phyloP scores from a whole-genome alignment of 805 yeast species.

The Teunomyces atbi region DNA sequence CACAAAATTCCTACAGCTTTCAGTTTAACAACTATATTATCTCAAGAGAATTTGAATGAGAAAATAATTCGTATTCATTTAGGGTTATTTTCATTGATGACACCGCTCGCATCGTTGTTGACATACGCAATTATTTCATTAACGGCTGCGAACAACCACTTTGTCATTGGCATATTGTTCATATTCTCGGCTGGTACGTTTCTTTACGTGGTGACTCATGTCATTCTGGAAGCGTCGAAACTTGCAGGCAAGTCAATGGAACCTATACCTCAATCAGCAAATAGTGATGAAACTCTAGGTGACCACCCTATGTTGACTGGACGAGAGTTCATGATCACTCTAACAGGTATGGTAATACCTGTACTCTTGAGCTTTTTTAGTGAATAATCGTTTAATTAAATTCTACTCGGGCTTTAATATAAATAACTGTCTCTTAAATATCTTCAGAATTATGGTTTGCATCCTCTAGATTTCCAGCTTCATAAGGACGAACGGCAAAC shows the following conservation, averaged over 20 bases:
- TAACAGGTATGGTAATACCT: constrained; percentile 28
- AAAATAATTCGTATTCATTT: constrained; percentile 45
- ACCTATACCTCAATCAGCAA: constrained; percentile 1
- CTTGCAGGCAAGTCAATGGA: constrained; percentile 6
- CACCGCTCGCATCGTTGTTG: constrained; percentile 58
- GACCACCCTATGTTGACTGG: constrained; percentile 9
- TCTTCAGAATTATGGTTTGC: neutral
- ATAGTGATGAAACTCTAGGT: constrained; percentile 4
- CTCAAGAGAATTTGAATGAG: constrained; percentile 34
- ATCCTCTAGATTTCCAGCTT: neutral
- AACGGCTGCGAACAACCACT: constrained; percentile 27
- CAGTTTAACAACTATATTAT: constrained; percentile 57
- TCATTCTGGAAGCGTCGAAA: constrained; percentile 39
- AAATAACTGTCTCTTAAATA: too few relatives aligned
- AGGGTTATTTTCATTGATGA: constrained; percentile 52
- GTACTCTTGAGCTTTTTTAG: constrained; percentile 22
- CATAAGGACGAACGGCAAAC: neutral
- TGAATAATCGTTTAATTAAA: constrained; percentile 10
- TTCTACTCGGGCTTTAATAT: neutral
- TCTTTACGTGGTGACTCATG: constrained; percentile 66
- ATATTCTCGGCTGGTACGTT: constrained; percentile 73
- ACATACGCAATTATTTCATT: constrained; percentile 43
- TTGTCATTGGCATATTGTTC: constrained; percentile 53
- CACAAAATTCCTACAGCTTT: constrained; percentile 78
- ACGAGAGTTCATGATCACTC: constrained; percentile 15